Conservation (phyloP, 148 eudicot genomes). For the Vaccinium corymbosum region DNA sequence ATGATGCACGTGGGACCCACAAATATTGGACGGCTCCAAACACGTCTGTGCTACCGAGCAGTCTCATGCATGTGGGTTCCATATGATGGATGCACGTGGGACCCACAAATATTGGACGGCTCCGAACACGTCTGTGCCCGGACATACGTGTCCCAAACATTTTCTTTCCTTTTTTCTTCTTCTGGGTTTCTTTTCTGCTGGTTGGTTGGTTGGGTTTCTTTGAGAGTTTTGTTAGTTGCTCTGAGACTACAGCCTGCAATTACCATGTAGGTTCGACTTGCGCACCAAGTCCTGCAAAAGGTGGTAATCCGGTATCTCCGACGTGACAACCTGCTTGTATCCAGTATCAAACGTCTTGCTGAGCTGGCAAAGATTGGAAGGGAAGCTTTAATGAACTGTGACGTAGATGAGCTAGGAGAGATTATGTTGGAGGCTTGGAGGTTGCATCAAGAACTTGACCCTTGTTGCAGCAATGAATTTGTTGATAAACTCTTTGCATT, state of each 20-base stretch:
- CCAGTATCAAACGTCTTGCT: slow-evolving; percentile 91
- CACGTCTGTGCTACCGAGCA: not conserved
- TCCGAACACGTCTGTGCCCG: not conserved
- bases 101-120: not conserved
- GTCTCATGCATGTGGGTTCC: no score
- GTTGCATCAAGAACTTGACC: slow-evolving; percentile 96
- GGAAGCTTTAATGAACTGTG: slow-evolving; percentile 83
- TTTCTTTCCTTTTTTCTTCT: not conserved
- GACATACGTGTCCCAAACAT: not conserved
- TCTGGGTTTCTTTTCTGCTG: not conserved
- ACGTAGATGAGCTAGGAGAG: slow-evolving; percentile 68
- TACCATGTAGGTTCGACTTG: slow-evolving; percentile 74
- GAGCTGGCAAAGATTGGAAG: slow-evolving; percentile 89
- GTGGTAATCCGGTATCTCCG: slow-evolving; percentile 84
- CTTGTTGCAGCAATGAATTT: slow-evolving; percentile 78
- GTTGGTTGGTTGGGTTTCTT: not conserved
- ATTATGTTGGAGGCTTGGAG: slow-evolving; percentile 95
- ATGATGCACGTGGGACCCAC: not conserved
- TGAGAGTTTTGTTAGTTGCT: not conserved
- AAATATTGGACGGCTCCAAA: not conserved
- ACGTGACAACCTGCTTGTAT: slow-evolving; percentile 80
- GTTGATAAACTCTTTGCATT: slow-evolving; percentile 77
- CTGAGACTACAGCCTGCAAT: not conserved
- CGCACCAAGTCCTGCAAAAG: slow-evolving; percentile 87
- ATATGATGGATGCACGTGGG: not conserved